phyloP scores from a whole-genome alignment of 306 rosid genomes.

The Leucaena leucocephala region DNA sequence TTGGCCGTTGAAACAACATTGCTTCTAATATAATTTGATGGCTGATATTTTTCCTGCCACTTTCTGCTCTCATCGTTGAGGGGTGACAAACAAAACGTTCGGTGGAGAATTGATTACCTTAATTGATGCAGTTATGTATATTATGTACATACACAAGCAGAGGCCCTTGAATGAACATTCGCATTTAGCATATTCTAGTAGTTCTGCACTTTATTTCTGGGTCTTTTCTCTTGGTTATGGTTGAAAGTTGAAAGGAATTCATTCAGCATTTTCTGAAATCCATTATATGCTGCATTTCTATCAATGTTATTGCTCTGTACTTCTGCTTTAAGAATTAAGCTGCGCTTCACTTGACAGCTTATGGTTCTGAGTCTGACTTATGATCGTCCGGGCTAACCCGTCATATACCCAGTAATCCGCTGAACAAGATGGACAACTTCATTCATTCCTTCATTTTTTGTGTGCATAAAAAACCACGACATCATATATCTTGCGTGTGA shows the following conservation, averaged over 20 bases:
- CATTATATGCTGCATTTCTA: too few species aligned
- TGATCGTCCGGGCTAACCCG: neutral
- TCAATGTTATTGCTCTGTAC: too few species aligned
- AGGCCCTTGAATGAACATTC: neutral
- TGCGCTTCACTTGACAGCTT: neutral
- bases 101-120: constrained; percentile 10
- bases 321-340: neutral
- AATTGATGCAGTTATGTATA: neutral
- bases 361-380: neutral
- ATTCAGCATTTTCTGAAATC: too few species aligned
- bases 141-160: constrained; percentile 27
- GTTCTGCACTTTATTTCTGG: neutral
- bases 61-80: constrained; percentile 13
- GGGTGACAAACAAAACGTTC: constrained; percentile 15
- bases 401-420: neutral
- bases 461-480: neutral
- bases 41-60: neutral
- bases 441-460: neutral
- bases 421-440: neutral
- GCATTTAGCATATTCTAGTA: neutral
- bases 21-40: constrained; percentile 17
- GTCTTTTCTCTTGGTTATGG: neutral
- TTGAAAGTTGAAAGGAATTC: neutral
- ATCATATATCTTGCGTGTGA: neutral
- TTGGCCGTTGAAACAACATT: constrained; percentile 3